Conservation (phyloP, 306 rosid species). For the Acmispon strigosus region DNA sequence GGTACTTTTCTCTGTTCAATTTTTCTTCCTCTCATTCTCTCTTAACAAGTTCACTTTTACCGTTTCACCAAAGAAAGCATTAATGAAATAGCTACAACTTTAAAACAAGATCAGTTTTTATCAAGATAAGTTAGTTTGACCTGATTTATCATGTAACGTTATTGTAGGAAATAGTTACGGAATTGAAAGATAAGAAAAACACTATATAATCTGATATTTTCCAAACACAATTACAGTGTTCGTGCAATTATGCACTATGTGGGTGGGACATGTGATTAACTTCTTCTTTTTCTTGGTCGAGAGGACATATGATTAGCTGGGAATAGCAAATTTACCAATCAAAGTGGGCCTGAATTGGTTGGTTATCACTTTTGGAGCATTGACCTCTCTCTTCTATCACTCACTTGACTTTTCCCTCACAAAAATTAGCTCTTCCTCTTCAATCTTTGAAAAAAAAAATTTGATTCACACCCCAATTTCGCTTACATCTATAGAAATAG, state of each 20-base stretch:
- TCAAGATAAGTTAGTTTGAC: no score
- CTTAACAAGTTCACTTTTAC: no score
- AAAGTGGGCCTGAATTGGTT: conserved; percentile 17
- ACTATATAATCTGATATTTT: not conserved
- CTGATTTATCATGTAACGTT: no score
- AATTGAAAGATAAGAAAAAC: not conserved
- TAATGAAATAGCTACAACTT: no score
- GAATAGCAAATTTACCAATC: conserved; percentile 5
- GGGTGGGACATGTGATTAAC: not conserved
- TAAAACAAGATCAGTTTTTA: no score
- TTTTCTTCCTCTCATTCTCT: no score
- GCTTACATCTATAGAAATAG: no score
- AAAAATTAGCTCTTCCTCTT: not conserved
- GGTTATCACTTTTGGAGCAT: not conserved
- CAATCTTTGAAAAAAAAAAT: not conserved
- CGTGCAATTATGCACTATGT: not conserved
- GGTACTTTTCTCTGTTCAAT: no score
- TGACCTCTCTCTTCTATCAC: not conserved
- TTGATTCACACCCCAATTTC: no score
- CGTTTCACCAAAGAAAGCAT: no score
- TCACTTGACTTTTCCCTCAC: not conserved
- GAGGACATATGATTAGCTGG: conserved; percentile 22
- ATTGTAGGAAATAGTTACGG: not conserved
- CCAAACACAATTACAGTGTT: not conserved
- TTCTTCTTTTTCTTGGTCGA: no score